phyloP scores from a whole-genome alignment of 2,329 filamentous ascomycete species.

The Ascochyta fabae region DNA sequence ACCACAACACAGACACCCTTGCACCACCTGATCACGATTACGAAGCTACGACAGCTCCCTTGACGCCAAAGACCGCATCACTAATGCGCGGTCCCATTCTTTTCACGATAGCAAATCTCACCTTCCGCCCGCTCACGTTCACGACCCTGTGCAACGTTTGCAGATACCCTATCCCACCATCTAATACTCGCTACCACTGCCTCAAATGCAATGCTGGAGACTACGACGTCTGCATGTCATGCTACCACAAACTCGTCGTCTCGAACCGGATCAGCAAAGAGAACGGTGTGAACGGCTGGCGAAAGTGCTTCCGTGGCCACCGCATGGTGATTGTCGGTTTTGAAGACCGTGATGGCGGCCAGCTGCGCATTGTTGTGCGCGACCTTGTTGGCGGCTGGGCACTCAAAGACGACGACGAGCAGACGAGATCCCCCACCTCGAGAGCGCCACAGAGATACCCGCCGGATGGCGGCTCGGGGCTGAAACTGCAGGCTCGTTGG shows the following conservation, averaged over 20 bases:
- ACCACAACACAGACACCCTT: slow-evolving; percentile 29
- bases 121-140: slow-evolving; percentile 73
- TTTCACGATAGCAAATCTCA: slow-evolving; percentile 42
- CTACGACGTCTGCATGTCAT: slow-evolving; percentile 82
- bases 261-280: slow-evolving; percentile 71
- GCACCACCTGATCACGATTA: slow-evolving; percentile 35
- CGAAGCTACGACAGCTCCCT: slow-evolving; percentile 43
- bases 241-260: slow-evolving; percentile 73
- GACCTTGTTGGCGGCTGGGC: slow-evolving; percentile 80
- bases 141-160: slow-evolving; percentile 82
- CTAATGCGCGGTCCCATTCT: slow-evolving; percentile 47
- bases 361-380: slow-evolving; percentile 69
- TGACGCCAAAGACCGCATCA: slow-evolving; percentile 53
- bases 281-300: slow-evolving; percentile 82
- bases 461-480: slow-evolving; percentile 75
- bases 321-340: slow-evolving; percentile 85
- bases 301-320: slow-evolving; percentile 79
- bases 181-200: slow-evolving; percentile 78
- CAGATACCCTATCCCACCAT: slow-evolving; percentile 72
- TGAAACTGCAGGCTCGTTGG: slow-evolving; percentile 71
- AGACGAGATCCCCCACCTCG: slow-evolving; percentile 15
- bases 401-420: slow-evolving; percentile 65
- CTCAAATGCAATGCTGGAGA: slow-evolving; percentile 78
- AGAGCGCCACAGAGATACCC: slow-evolving; percentile 60
- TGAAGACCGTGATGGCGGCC: slow-evolving; percentile 69